Base-by-base conservation (phyloP, 768 basidiomycete genomes). In the Glaciozyma antarctica region DNA sequence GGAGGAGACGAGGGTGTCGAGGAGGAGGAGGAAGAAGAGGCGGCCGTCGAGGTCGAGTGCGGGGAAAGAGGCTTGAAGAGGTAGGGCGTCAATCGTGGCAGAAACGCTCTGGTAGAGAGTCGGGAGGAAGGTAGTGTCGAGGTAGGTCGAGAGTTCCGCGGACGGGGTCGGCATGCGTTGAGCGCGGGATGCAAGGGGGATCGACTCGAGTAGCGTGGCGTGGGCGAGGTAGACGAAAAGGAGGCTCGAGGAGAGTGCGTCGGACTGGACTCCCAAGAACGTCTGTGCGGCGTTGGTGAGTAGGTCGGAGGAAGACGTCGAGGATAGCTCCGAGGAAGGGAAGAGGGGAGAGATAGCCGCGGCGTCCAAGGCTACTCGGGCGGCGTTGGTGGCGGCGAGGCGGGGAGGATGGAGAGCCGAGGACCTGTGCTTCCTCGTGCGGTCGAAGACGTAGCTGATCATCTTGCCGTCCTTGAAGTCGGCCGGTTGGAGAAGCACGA, bases 401-500 rank as follows among this genome's bases (percentile, higher is more conserved):
- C 66, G 61, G 60, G 63, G 58, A 7, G 22, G 58, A 9, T 62
- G 51, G 19, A 69, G 64, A 15, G 57, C 22, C 24, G 48, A 51
- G 30, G 61, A 58, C 1, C 49, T 51, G 49, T 56, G 38, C 62
- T 66, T 16, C 64, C 68, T 52, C 47, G 73, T 73, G 26, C 74
- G 69, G 55, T 75, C 65, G 64, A 79, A 82, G 16, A 87, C 80
- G 67, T 86, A 86, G 0, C 86, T 79, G 17, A 82, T 73, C 47
- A 83, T 86, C 79, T 86, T 87, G 0, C 82, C 82, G 69, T 87
- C 85, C 49, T 80, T 80, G 68, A 84, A 86, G 67, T 82, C 82
- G 1, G 81, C 78, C 0, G 82, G 83, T 43, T 79, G 78, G 24
- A 88, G 75, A 12, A 82, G 73, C 0, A 82, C 78, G 9, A 85